phyloP scores from a whole-genome alignment of 441 rosid species.

The Macaranga tanarius region DNA sequence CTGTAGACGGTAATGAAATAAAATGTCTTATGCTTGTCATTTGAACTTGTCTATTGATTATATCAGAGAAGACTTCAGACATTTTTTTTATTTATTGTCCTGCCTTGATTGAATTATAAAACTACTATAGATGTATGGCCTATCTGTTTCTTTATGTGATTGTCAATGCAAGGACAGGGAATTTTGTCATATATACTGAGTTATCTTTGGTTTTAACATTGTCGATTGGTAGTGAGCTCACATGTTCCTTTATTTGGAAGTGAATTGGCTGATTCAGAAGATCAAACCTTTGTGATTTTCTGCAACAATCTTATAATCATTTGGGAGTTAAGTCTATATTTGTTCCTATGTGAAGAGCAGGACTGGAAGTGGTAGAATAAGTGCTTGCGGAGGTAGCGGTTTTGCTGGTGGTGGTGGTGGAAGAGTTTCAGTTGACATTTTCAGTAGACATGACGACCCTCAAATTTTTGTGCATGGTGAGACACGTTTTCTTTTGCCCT shows the following conservation, averaged over 20 bases:
- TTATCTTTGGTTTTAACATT: background rate
- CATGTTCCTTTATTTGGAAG: background rate
- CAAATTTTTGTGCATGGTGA: constrained; percentile 91
- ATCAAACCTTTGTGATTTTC: background rate
- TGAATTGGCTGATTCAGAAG: background rate
- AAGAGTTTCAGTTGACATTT: constrained; percentile 88
- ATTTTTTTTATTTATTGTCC: no score
- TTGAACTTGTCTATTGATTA: no score
- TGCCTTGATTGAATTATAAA: no score
- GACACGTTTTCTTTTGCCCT: constrained; percentile 19
- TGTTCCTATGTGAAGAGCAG: constrained; percentile 60
- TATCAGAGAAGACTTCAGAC: no score
- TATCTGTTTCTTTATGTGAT: background rate
- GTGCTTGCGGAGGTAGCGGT: constrained; percentile 97
- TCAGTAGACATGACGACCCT: constrained; percentile 95
- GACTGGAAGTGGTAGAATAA: constrained; percentile 88
- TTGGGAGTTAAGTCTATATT: constrained; percentile 25
- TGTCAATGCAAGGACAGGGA: background rate
- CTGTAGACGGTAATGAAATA: background rate
- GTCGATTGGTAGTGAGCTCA: background rate
- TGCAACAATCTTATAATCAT: constrained; percentile 1
- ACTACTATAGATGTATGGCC: background rate
- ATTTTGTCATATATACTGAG: background rate
- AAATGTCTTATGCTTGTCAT: background rate
- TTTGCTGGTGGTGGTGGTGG: constrained; percentile 99